Evolutionary conservation across 345 rosid genomes (phyloP).

Genomic region (Corchorus capsularis): DNA sequence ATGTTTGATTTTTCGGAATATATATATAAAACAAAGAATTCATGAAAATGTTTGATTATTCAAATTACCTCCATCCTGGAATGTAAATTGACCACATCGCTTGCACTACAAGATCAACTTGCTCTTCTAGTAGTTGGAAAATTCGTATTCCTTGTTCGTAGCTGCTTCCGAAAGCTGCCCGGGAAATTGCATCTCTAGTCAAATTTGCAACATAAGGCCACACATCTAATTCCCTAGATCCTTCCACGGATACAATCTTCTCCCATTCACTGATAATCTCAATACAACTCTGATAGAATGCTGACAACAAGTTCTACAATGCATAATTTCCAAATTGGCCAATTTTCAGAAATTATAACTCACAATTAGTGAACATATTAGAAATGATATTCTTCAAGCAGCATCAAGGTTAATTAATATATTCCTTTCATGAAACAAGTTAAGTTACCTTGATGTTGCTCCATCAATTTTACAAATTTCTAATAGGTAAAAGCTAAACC

Average conservation of each 20-base stretch:
- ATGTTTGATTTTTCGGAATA: no score
- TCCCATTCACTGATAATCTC: slow-evolving; percentile 41
- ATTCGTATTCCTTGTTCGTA: slow-evolving; percentile 46
- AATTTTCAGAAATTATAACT: background rate
- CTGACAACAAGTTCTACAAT: slow-evolving; percentile 19
- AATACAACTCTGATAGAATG: slow-evolving; percentile 24
- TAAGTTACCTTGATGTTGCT: no score
- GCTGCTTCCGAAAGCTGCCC: slow-evolving; percentile 52
- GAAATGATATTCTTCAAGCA: no score
- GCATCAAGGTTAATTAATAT: no score
- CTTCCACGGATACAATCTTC: background rate
- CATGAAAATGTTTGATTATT: no score
- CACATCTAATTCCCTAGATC: slow-evolving; percentile 33
- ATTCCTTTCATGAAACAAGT: no score
- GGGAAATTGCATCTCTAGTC: slow-evolving; percentile 47
- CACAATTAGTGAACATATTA: background rate
- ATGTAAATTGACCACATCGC: slow-evolving; percentile 19
- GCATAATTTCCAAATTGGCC: background rate
- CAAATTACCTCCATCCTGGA: slow-evolving; percentile 47
- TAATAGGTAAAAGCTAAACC: no score
- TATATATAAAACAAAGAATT: no score
- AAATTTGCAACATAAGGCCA: slow-evolving; percentile 41
- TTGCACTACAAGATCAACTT: background rate
- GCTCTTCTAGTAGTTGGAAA: slow-evolving; percentile 40
- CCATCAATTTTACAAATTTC: no score